Base-by-base conservation (phyloP, 2,329 filamentous ascomycete species). In the Trichoderma afroharzianum region DNA sequence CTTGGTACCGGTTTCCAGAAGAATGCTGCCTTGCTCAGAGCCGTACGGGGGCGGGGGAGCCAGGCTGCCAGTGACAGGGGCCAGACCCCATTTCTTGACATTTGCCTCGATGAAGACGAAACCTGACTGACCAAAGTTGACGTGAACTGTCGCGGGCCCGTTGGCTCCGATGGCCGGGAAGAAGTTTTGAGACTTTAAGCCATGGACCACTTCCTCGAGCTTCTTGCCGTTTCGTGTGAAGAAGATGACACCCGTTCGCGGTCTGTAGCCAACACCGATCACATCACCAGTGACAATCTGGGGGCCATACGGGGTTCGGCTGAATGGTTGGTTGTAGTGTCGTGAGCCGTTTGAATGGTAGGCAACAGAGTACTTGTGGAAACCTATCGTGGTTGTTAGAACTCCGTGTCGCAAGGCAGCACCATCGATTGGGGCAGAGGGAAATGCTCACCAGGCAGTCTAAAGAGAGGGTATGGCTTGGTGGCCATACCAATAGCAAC, bases 91-190 rank as follows among this genome's bases (percentile, higher is more conserved):
- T 86, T 98, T 99, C 89, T 99, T 99, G 73, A 99, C 96, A 78
- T 99, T 99, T 73, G 95, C 96, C 82, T 99, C 96, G 76, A 99
- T 98, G 79, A 98, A 99, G 63, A 99, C 96, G 79, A 98, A 99
- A 39, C 96, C 96, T 78, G 96, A 93, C 80, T 99, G 96, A 8
- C 96, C 96, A 80, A 99, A 97, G 81, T 99, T 99, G 79, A 98
- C 96, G 80, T 99, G 95, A 1, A 99, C 89, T 36, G 91, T 91
- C 77, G 93, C 95, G 18, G 96, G 96, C 0, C 96, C 96, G 79
- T 96, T 98, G 71, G 96, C 95, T 57, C 96, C 96, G n/a, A 99
- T 89, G 0, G 96, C 96, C 1, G 96, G 96, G 83, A 99, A 99
- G 84, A 98, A 96, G 80, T 99, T 99, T 77, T 96, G 96, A 11